Conservation (phyloP, 192 early-diverging fungal genomes). For the Hyaloraphidium curvatum region DNA sequence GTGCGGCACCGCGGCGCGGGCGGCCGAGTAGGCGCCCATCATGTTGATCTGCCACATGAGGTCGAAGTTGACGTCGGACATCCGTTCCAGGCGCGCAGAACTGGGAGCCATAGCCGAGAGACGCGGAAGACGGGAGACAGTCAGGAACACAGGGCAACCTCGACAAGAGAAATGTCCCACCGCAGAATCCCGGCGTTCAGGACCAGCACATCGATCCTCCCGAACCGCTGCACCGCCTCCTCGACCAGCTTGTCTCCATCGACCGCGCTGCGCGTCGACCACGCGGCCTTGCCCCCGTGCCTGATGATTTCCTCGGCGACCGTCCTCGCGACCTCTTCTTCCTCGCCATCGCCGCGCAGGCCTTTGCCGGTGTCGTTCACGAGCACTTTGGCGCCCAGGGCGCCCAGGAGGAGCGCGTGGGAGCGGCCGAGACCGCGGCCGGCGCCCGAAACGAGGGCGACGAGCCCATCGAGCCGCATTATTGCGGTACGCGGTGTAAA, state of each 20-base stretch:
- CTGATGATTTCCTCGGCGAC: neutral
- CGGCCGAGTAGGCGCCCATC: slow-evolving; percentile 1
- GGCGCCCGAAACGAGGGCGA: neutral
- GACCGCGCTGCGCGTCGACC: neutral
- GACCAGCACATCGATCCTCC: slow-evolving; percentile 3
- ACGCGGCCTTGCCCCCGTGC: neutral
- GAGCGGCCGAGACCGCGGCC: neutral
- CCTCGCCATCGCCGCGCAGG: neutral
- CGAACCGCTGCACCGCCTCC: neutral
- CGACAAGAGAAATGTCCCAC: no score
- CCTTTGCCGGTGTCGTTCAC: neutral
- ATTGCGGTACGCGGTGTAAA: no score
- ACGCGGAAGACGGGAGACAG: no score
- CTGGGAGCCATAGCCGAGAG: no score
- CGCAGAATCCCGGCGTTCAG: neutral
- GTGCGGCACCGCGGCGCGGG: neutral
- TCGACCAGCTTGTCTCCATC: neutral
- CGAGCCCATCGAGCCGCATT: neutral
- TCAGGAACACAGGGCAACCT: no score
- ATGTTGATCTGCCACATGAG: neutral
- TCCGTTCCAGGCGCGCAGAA: neutral
- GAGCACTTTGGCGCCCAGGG: neutral
- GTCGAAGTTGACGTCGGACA: neutral
- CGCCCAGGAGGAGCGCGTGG: neutral
- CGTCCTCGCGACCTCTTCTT: neutral